phyloP scores from a whole-genome alignment of 805 yeast genomes.

The Candida tallmaniae region DNA sequence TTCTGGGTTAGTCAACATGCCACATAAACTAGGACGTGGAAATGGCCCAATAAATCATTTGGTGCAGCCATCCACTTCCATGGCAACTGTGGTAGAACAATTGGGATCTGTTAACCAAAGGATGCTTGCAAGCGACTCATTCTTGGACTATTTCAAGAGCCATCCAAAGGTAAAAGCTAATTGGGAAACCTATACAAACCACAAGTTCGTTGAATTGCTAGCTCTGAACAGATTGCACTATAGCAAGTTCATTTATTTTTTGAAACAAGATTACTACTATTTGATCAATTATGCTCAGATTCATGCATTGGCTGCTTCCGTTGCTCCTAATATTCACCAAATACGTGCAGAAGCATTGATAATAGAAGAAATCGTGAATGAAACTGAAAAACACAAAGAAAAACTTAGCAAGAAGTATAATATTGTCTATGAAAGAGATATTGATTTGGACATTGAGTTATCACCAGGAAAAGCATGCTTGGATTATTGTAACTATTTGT shows the following conservation, averaged over 20 bases:
- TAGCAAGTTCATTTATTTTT: slow-evolving; percentile 48
- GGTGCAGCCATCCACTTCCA: slow-evolving; percentile 23
- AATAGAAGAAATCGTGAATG: slow-evolving; percentile 48
- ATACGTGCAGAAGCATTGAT: slow-evolving; percentile 48
- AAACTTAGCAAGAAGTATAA: slow-evolving; percentile 42
- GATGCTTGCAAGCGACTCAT: slow-evolving; percentile 4
- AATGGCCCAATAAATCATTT: slow-evolving; percentile 78
- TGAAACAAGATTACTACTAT: slow-evolving; percentile 66
- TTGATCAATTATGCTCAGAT: slow-evolving; percentile 64
- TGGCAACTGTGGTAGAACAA: slow-evolving; percentile 7
- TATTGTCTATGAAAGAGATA: slow-evolving; percentile 31
- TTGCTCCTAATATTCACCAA: slow-evolving; percentile 52
- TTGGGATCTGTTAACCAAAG: neutral
- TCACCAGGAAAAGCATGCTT: slow-evolving; percentile 53
- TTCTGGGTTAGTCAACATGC: slow-evolving; percentile 47
- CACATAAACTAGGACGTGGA: slow-evolving; percentile 43
- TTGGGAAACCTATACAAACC: slow-evolving; percentile 60
- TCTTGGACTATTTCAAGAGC: slow-evolving; percentile 45
- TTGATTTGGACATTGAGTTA: slow-evolving; percentile 40
- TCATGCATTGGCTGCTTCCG: slow-evolving; percentile 58
- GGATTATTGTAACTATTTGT: slow-evolving; percentile 57
- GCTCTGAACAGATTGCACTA: slow-evolving; percentile 49
- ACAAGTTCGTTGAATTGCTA: slow-evolving; percentile 54
- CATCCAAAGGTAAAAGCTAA: slow-evolving; percentile 52
- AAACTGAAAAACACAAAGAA: slow-evolving; percentile 51